Evolutionary conservation across 495 filamentous ascomycete genomes (phyloP).

Genomic region (Beverwykella pulmonaria): DNA sequence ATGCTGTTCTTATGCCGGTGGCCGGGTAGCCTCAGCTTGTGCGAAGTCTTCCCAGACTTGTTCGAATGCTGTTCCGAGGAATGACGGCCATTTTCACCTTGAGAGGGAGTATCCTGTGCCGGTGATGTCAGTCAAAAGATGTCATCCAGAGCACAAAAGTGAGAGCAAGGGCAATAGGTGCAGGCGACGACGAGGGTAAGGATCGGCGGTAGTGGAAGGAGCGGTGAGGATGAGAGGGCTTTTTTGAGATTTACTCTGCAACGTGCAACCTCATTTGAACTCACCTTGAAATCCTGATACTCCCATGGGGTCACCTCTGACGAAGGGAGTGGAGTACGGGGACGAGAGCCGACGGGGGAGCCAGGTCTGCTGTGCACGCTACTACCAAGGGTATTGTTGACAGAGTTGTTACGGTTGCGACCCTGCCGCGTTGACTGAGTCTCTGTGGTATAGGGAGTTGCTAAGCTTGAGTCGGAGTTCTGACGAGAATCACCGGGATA

Average conservation of each 20-base stretch:
- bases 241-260: background rate
- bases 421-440: slow-evolving; percentile 50
- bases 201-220: background rate
- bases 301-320: slow-evolving; percentile 95
- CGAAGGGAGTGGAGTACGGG: slow-evolving; percentile 81
- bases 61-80: slow-evolving; percentile 33
- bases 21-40: slow-evolving; percentile 69
- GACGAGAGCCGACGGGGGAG: slow-evolving; percentile 69
- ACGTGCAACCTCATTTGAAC: slow-evolving; percentile 30
- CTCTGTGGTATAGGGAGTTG: slow-evolving; percentile 50
- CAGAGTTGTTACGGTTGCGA: slow-evolving; percentile 76
- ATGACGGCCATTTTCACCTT: slow-evolving; percentile 31
- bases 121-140: slow-evolving; percentile 9
- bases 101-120: slow-evolving; percentile 30
- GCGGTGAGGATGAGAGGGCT: background rate
- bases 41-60: slow-evolving; percentile 38
- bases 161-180: background rate
- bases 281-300: slow-evolving; percentile 83
- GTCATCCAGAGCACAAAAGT: background rate
- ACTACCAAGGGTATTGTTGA: slow-evolving; percentile 58
- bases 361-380: slow-evolving; percentile 56
- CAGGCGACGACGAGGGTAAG: background rate
- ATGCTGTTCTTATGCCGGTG: slow-evolving; percentile 71
- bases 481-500: slow-evolving; percentile 59
- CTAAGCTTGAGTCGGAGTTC: slow-evolving; percentile 73